A percentile compares a stretch with the other conserved stretches of the same genome.
Conservation (phyloP, 78 protist genomes). For the Dictyostelium intermedium region DNA sequence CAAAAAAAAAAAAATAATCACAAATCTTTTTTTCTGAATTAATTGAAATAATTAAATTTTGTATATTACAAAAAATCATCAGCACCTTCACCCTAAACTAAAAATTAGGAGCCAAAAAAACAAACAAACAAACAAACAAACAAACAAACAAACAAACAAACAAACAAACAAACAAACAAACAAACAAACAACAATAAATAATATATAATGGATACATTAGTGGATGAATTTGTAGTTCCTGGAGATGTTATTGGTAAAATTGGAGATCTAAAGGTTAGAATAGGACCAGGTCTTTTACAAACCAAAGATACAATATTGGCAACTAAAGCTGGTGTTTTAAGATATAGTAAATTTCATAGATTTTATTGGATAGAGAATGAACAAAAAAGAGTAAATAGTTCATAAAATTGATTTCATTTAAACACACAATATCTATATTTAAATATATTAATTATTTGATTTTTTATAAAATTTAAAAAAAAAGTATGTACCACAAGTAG, state of each 20-base stretch:
- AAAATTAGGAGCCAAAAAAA: not conserved
- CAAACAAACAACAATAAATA: not conserved
- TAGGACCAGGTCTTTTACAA: slow-evolving; percentile 79
- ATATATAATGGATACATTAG: slow-evolving; percentile 10
- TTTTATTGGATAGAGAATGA: slow-evolving; percentile 77
- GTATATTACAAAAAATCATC: not conserved
- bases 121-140: not conserved
- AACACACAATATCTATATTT: no score
- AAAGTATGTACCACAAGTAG: slow-evolving; percentile 85
- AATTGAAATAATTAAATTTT: not conserved
- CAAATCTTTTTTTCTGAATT: not conserved
- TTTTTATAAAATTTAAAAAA: not conserved
- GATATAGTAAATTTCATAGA: slow-evolving; percentile 30
- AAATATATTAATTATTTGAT: no score
- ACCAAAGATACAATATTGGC: slow-evolving; percentile 41
- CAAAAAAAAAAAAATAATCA: not conserved
- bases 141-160: not conserved
- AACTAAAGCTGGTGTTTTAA: slow-evolving; percentile 78
- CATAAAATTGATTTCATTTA: no score
- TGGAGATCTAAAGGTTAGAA: slow-evolving; percentile 37
- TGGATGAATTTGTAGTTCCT: slow-evolving; percentile 72
- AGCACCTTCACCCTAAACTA: not conserved
- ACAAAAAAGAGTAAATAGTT: slow-evolving; percentile 63
- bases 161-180: not conserved
- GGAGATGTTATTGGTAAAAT: slow-evolving; percentile 76